Base-by-base conservation (phyloP, 208 protist genomes). In the Trypanosoma conorhini region DNA sequence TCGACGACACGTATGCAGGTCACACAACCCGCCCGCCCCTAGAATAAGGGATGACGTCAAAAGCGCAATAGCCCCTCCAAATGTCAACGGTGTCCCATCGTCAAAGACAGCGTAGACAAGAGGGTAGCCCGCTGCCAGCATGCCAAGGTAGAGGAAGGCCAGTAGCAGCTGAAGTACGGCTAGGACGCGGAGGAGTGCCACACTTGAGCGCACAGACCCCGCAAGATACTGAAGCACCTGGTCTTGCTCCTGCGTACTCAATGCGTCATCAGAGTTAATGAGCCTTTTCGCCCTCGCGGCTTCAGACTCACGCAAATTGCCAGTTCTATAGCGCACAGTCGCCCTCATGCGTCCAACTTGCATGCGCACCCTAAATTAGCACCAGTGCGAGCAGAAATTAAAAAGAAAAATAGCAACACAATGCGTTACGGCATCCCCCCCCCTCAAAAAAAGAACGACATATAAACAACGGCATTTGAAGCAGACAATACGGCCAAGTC, bases 191-290 rank as follows among this genome's bases (percentile, higher is more conserved):
- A 89, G 28, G 30, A 86, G 76, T 12, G 62, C 61, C 0, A 82
- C 67, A 59, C 74, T 89, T 22, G 38, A 77, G 0, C 74, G 71
- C 19, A 92, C 65, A 17, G 73, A 78, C 8, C 59, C 62, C 4
- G 82, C 74, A 26, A 95, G 81, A 79, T 91, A 87, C 13, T 68
- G 66, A 17, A 95, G 67, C 10, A 95, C 80, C 33, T 87, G 80
- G 30, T 88, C 79, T 58, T 95, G 89, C 75, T 95, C 89, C 3
- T 57, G 46, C 0, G 80, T 88, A 74, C 80, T 89, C 24, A 95
- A 77, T 15, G 80, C 64, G 33, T 92, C 84, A 24, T 86, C 57
- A 26, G 54, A 70, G 8, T 80, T 62, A 52, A 92, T 79, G 9
- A 90, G 74, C 10, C 51, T 38, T 22, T 68, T 73, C 10, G 72